Conservation (phyloP, 2,329 filamentous ascomycete species). For the Thelonectria discophora region DNA sequence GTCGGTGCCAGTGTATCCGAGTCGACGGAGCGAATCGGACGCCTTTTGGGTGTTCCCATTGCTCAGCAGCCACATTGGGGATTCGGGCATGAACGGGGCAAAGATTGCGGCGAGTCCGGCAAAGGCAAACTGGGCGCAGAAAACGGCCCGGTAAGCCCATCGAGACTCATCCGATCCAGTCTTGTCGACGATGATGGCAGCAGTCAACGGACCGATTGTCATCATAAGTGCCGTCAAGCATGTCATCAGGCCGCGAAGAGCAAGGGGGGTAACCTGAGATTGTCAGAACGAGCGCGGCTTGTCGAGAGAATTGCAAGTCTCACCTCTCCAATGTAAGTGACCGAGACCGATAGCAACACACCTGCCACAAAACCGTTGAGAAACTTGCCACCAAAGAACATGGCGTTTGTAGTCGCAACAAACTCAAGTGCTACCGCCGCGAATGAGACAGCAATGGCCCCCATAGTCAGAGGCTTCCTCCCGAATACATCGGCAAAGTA, state of each 20-base stretch:
- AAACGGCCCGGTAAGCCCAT: constrained; percentile 48
- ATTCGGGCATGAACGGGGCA: constrained; percentile 53
- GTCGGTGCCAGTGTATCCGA: constrained; percentile 41
- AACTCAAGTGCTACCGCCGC: constrained; percentile 47
- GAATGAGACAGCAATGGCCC: constrained; percentile 24
- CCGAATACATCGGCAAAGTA: constrained; percentile 20
- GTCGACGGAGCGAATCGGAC: constrained; percentile 44
- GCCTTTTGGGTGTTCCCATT: constrained; percentile 48
- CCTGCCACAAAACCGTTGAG: constrained; percentile 52
- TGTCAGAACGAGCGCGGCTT: neutral
- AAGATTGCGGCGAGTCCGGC: constrained; percentile 42
- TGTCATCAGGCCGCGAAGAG: constrained; percentile 43
- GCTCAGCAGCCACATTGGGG: constrained; percentile 51
- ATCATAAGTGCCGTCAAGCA: constrained; percentile 44
- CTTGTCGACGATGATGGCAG: constrained; percentile 45
- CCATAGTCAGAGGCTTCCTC: constrained; percentile 16
- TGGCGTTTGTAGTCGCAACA: constrained; percentile 49
- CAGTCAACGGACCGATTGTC: constrained; percentile 44
- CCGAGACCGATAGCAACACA: constrained; percentile 37
- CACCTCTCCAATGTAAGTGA: constrained; percentile 47
- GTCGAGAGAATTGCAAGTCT: neutral
- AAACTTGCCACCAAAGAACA: constrained; percentile 54
- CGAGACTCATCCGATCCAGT: constrained; percentile 39
- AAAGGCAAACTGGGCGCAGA: constrained; percentile 48
- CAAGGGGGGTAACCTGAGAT: constrained; percentile 40